Evolutionary conservation across 805 yeast genomes (phyloP).

Genomic region (Nakazawaea ambrosiae): DNA sequence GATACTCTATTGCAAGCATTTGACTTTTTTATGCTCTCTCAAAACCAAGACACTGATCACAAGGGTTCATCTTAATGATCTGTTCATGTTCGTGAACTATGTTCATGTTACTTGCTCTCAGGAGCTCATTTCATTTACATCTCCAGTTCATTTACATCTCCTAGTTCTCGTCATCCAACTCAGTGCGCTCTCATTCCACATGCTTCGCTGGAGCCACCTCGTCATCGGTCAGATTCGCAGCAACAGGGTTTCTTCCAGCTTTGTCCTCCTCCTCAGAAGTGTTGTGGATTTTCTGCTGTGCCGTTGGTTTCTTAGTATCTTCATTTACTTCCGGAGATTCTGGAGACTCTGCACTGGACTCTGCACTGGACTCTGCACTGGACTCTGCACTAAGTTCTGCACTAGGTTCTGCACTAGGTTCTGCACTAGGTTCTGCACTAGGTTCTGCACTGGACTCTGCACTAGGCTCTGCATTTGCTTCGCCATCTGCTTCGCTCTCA

Average conservation of each 20-base stretch:
- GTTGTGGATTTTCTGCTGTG: conserved; percentile 1
- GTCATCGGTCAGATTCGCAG: neutral
- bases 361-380: neutral
- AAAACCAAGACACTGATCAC: too few relatives aligned
- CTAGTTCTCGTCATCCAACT: too few relatives aligned
- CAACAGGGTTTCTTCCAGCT: conserved; percentile 5
- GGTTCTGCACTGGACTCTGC: neutral
- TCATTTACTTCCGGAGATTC: neutral
- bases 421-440: neutral
- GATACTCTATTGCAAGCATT: too few relatives aligned
- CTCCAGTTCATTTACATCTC: too few relatives aligned
- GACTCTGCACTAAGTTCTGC: neutral
- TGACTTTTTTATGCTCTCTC: too few relatives aligned
- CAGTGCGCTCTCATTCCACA: too few relatives aligned
- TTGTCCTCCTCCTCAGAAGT: conserved; percentile 1
- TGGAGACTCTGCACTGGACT: neutral
- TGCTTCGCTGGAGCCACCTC: too few relatives aligned
- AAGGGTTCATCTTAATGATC: too few relatives aligned
- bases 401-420: neutral
- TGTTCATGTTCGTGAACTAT: too few relatives aligned
- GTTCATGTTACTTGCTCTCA: too few relatives aligned
- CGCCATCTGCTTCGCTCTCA: neutral
- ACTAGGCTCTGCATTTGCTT: too few relatives aligned
- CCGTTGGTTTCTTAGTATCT: neutral
- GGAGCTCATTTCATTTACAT: too few relatives aligned